A percentile compares a stretch with the other conserved stretches of the same genome.
Conservation (phyloP, 495 filamentous ascomycete genomes). For the Darksidea phi region DNA sequence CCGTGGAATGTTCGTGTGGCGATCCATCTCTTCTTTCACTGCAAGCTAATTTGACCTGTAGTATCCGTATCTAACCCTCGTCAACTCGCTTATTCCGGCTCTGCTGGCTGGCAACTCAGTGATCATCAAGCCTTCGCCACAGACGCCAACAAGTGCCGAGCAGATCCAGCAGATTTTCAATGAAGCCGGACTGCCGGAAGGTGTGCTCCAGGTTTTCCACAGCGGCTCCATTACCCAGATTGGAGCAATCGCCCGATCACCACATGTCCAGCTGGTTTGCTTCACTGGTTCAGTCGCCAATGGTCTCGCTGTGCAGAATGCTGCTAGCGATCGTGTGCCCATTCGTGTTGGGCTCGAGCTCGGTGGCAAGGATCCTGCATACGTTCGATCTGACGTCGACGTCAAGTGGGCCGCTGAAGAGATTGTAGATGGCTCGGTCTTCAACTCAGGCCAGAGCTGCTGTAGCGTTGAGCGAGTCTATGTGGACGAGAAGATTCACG, state of each 20-base stretch:
- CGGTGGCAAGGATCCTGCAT: conserved; percentile 91
- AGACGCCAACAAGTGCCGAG: conserved; percentile 87
- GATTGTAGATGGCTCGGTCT: conserved; percentile 89
- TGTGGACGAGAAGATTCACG: conserved; percentile 79
- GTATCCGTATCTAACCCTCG: conserved; percentile 90
- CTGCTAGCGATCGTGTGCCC: conserved; percentile 69
- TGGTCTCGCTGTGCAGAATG: conserved; percentile 78
- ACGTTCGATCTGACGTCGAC: conserved; percentile 82
- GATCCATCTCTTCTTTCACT: conserved; percentile 4
- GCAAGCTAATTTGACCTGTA: conserved; percentile 39
- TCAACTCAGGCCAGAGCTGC: conserved; percentile 97
- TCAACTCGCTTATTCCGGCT: conserved; percentile 87
- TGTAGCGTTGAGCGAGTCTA: conserved; percentile 92
- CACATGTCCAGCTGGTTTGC: conserved; percentile 71
- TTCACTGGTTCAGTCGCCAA: conserved; percentile 93
- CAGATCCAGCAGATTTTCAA: conserved; percentile 71
- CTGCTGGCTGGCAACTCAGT: conserved; percentile 83
- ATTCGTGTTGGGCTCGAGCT: conserved; percentile 84
- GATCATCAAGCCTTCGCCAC: conserved; percentile 89
- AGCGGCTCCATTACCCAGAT: conserved; percentile 70
- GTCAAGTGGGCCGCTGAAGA: conserved; percentile 86
- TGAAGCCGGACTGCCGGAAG: conserved; percentile 73
- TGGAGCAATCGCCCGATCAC: conserved; percentile 69
- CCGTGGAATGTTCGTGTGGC: conserved; percentile 80
- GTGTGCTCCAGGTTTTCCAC: conserved; percentile 87